These are phyloP conservation scores for Apiospora phragmitis DNA, from an alignment of 2,329 filamentous ascomycete species.

Conservation along the genomic window DNA sequence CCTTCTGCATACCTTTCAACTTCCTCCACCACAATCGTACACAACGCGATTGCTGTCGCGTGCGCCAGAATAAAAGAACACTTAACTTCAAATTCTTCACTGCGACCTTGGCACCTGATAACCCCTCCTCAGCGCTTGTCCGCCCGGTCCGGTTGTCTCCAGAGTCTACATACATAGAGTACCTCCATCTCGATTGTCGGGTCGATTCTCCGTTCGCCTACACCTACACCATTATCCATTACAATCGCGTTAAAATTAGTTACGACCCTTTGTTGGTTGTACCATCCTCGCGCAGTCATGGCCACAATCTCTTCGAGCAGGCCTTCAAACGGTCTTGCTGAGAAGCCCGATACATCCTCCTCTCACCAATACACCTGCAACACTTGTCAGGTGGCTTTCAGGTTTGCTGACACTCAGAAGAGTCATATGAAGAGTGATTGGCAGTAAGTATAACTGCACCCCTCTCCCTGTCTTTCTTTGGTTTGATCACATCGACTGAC, in stretches of 20 bases:
- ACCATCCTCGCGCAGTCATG: conserved; percentile 33
- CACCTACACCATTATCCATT: not conserved
- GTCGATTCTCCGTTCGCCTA: not conserved
- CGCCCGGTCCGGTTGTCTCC: not conserved
- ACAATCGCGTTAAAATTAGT: not conserved
- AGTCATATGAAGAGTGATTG: conserved; percentile 98
- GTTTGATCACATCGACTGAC: conserved; percentile 17
- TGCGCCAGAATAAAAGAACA: not conserved
- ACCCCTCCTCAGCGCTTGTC: not conserved
- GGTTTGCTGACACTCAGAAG: conserved; percentile 88
- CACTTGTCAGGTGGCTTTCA: conserved; percentile 95
- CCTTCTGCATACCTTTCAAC: not conserved
- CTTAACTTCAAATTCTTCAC: not conserved
- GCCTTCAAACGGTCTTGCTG: conserved; percentile 24
- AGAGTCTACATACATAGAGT: not conserved
- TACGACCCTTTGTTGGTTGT: not conserved
- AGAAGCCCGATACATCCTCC: conserved; percentile 36
- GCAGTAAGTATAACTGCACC: conserved; percentile 70
- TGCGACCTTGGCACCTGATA: not conserved
- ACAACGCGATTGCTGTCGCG: not conserved
- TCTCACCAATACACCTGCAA: conserved; percentile 97
- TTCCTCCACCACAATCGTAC: not conserved
- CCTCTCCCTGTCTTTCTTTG: conserved; percentile 5
- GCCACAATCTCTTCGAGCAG: conserved; percentile 47
- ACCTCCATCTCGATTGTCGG: not conserved